phyloP scores from a whole-genome alignment of 805 yeast genomes.

The Saccharomycopsis selenospora region DNA sequence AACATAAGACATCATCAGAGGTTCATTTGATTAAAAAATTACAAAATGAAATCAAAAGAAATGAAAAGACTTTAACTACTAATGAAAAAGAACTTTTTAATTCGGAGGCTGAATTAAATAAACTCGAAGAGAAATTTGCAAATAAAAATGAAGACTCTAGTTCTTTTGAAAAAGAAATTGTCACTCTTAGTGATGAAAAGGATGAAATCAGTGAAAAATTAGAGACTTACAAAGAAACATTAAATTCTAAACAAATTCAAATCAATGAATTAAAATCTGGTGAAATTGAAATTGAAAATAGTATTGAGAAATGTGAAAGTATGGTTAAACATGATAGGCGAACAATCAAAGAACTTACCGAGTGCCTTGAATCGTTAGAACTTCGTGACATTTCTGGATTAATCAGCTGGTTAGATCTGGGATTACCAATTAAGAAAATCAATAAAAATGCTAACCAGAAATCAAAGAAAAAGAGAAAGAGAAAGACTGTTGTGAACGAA shows the following conservation, averaged over 20 bases:
- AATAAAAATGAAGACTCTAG: conserved; percentile 25
- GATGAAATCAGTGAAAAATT: conserved; percentile 36
- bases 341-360: conserved; percentile 33
- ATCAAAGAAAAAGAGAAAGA: conserved; percentile 13
- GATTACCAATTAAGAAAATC: conserved; percentile 10
- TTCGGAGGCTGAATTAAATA: conserved; percentile 30
- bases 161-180: conserved; percentile 31
- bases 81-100: conserved; percentile 40
- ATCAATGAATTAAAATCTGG: conserved; percentile 53
- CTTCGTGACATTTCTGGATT: conserved; percentile 48
- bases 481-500: conserved; percentile 5
- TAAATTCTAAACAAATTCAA: conserved; percentile 34
- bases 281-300: conserved; percentile 60
- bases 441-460: not conserved
- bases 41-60: conserved; percentile 55
- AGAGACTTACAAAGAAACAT: conserved; percentile 36
- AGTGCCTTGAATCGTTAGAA: conserved; percentile 37
- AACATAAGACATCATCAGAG: conserved; percentile 50
- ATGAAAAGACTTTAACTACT: conserved; percentile 38
- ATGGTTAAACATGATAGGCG: conserved; percentile 33
- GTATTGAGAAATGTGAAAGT: conserved; percentile 49
- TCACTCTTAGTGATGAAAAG: conserved; percentile 26
- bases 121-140: conserved; percentile 28
- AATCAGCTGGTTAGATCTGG: conserved; percentile 39
- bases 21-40: conserved; percentile 51